Evolutionary conservation across 2,329 filamentous ascomycete species (phyloP).

Genomic region (Kalmusia sp.): DNA sequence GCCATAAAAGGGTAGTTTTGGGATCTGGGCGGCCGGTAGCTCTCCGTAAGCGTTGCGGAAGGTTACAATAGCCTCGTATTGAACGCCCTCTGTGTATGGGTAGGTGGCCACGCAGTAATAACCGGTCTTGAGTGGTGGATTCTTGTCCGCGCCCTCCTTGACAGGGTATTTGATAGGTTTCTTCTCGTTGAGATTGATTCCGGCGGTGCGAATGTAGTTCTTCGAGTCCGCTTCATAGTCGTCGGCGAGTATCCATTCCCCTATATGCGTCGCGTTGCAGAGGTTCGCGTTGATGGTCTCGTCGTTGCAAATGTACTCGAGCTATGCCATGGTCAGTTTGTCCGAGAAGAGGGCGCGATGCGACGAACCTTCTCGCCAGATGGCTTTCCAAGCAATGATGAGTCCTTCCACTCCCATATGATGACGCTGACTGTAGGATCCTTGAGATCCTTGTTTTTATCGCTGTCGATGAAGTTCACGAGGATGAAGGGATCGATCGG

Average conservation of each 20-base stretch:
- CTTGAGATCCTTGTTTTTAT: constrained; percentile 61
- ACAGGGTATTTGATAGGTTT: constrained; percentile 80
- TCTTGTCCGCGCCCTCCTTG: constrained; percentile 50
- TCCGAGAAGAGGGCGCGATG: not conserved
- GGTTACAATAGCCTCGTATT: constrained; percentile 83
- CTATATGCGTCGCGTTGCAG: constrained; percentile 80
- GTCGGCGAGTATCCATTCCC: constrained; percentile 80
- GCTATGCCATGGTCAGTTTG: constrained; percentile 49
- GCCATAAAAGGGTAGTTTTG: constrained; percentile 96
- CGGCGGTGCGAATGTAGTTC: constrained; percentile 77
- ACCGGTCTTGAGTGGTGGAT: constrained; percentile 73
- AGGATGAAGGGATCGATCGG: constrained; percentile 87
- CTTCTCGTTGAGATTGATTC: constrained; percentile 80
- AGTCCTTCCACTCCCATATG: constrained; percentile 94
- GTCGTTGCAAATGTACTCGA: constrained; percentile 78
- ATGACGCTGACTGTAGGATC: constrained; percentile 83
- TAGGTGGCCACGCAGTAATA: constrained; percentile 94
- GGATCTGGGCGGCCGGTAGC: constrained; percentile 91
- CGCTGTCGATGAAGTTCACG: constrained; percentile 74
- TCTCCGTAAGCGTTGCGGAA: constrained; percentile 98
- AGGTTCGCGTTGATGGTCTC: constrained; percentile 70
- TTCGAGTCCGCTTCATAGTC: constrained; percentile 76
- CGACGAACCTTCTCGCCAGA: constrained; percentile 35
- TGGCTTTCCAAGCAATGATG: constrained; percentile 74
- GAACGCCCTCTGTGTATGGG: constrained; percentile 66